Base-by-base conservation (phyloP, 192 early-diverging fungal genomes). In the Coemansia interrupta region DNA sequence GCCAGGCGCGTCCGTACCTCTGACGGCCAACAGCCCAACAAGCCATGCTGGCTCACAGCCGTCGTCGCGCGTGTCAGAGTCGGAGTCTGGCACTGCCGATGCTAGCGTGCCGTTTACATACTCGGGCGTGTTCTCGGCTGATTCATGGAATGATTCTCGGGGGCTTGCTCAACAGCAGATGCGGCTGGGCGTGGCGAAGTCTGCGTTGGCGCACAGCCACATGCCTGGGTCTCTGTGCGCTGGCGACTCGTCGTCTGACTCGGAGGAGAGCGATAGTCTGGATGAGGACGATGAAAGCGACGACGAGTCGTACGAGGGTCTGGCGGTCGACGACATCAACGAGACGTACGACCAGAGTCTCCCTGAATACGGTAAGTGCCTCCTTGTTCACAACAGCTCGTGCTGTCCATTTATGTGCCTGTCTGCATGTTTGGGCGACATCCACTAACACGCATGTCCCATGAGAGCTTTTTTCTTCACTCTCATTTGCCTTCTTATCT, bases 301-400 rank as follows among this genome's bases (percentile, higher is more conserved):
- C 20, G 46, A 59, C 13, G 68, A 70, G 39, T 78, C 76, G 0
- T 78, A 78, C 38, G 76, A 78, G 43, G 76, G 76, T 0, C 55
- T 78, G 26, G 76, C 76, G 5, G 76, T 78, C 24, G 76, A 78
- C 49, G 76, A 78, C 56, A 56, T 78, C 42, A 78, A 78, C 60
- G 76, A 78, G 54, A 69, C 76, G 15, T 78, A 78, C 38, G 70
- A 78, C 70, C 69, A 78, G 54, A 59, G 43, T 13, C 66, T 78
- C 40, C 76, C 76, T 43, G 76, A 78, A 53, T 78, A 72, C 41
- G 76, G 58, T 65, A 58, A 36, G 63, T 53, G 49, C 20, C 23
- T 1, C 3, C 17, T 15, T 30, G 6, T 6, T 29, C 8, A 24
- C 23, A 40, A 15, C 38, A 3, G n/a, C n/a, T n/a, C n/a, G 13